Conservation (phyloP, 2,329 filamentous ascomycete species). For the Zarea fungicola region DNA sequence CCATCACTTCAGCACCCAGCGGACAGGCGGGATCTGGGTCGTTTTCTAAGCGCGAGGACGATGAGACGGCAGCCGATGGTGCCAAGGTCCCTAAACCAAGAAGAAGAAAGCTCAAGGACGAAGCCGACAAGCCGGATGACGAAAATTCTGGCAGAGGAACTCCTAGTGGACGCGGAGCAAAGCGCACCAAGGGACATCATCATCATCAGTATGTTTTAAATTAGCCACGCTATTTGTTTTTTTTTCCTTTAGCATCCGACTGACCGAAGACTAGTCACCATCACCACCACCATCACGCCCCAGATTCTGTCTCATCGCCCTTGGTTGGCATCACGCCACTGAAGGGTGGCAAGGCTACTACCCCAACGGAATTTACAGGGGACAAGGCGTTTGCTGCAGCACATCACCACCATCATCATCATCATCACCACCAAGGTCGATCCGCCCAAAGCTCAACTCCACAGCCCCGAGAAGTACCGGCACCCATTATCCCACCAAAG, state of each 20-base stretch:
- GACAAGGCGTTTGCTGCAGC: conserved; percentile 33
- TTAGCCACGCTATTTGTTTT: no score
- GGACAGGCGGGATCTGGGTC: conserved; percentile 43
- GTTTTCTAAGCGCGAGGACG: conserved; percentile 49
- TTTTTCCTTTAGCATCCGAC: no score
- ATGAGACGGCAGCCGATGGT: conserved; percentile 40
- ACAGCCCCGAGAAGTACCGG: conserved; percentile 16
- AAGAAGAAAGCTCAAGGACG: conserved; percentile 71
- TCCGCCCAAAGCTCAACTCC: conserved; percentile 21
- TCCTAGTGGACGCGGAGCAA: conserved; percentile 49
- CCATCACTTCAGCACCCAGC: conserved; percentile 35
- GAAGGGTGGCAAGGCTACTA: conserved; percentile 45
- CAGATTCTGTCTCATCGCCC: conserved; percentile 42
- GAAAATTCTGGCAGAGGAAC: conserved; percentile 58
- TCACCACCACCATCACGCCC: conserved; percentile 52
- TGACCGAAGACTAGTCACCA: conserved; percentile 37
- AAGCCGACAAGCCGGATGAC: conserved; percentile 63
- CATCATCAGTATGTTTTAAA: conserved; percentile 57
- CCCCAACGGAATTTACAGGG: conserved; percentile 41
- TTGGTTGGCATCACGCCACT: conserved; percentile 38
- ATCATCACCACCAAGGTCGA: conserved; percentile 18
- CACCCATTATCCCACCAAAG: conserved; percentile 45
- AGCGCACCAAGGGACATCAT: conserved; percentile 66
- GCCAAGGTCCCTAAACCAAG: conserved; percentile 47
- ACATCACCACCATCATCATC: conserved; percentile 47